Percentiles rank a stretch among this genome's conserved stretches.
These are phyloP conservation scores for Ustilago trichophora DNA, from an alignment of 1,284 basidiomycete species.

Conservation along the genomic window DNA sequence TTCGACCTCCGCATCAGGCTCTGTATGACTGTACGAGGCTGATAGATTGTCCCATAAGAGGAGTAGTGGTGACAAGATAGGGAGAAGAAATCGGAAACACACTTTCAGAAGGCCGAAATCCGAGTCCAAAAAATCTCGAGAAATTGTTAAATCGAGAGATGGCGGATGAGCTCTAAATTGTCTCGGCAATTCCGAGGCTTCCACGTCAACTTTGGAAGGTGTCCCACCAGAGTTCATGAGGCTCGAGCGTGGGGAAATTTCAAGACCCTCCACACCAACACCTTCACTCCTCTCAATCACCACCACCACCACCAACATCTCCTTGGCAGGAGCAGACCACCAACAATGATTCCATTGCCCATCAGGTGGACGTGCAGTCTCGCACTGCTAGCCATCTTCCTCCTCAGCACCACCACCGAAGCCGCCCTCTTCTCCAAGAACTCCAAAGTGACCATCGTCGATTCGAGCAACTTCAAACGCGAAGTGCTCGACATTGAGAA, in stretches of 20 bases:
- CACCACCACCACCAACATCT: background rate
- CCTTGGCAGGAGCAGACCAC: background rate
- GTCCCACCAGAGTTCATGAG: background rate
- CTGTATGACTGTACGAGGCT: background rate
- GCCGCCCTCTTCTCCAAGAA: constrained; percentile 59
- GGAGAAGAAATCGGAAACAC: too few species aligned
- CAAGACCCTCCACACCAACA: constrained; percentile 6
- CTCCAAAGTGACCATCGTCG: constrained; percentile 54
- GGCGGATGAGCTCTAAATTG: constrained; percentile 10
- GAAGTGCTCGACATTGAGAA: constrained; percentile 65
- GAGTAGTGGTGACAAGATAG: too few species aligned
- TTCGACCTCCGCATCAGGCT: constrained; percentile 22
- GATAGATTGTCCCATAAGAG: too few species aligned
- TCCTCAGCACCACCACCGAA: constrained; percentile 12
- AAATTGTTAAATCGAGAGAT: constrained; percentile 1
- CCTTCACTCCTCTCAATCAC: background rate
- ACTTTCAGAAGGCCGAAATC: constrained; percentile 14
- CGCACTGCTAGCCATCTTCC: constrained; percentile 18
- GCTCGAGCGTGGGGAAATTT: background rate
- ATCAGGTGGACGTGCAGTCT: constrained; percentile 21
- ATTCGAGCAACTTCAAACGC: constrained; percentile 49
- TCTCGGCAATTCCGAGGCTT: constrained; percentile 2
- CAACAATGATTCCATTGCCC: constrained; percentile 1
- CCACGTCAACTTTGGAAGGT: constrained; percentile 26
- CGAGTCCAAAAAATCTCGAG: too few species aligned